These are phyloP conservation scores for Amanita fuliginea DNA, from an alignment of 768 basidiomycete genomes.

Conservation along the genomic window DNA sequence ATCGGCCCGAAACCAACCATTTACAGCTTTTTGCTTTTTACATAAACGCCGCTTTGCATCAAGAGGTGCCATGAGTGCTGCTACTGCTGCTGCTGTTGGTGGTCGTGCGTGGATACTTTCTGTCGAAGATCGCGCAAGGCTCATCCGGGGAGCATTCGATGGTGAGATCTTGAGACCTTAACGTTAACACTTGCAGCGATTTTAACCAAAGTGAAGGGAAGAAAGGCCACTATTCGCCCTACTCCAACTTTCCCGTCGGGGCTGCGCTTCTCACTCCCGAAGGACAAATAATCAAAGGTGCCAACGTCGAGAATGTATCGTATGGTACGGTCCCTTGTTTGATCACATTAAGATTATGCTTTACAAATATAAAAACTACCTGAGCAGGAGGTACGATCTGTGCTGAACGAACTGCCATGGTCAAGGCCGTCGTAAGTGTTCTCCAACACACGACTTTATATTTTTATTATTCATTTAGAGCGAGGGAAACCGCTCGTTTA, in stretches of 20 bases:
- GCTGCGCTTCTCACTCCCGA: constrained; percentile 68
- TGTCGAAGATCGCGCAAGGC: constrained; percentile 28
- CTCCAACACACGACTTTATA: too few relatives aligned
- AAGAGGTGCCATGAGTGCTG: not conserved
- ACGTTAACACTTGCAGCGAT: too few relatives aligned
- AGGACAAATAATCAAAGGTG: constrained; percentile 70
- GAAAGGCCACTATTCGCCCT: constrained; percentile 66
- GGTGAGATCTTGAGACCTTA: constrained; percentile 22
- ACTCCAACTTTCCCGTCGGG: constrained; percentile 90
- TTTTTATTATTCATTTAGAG: too few relatives aligned
- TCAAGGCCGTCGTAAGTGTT: constrained; percentile 85
- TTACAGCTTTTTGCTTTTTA: not conserved
- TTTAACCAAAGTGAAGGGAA: too few relatives aligned
- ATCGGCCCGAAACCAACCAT: not conserved
- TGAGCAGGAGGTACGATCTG: constrained; percentile 77
- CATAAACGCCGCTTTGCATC: not conserved
- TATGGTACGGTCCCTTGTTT: constrained; percentile 84
- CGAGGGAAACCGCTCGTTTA: constrained; percentile 61
- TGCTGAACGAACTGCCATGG: constrained; percentile 88
- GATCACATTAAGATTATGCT: constrained; percentile 5
- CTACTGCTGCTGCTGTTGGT: too few relatives aligned
- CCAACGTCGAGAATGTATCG: constrained; percentile 91
- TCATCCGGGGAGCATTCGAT: constrained; percentile 51
- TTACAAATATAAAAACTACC: too few relatives aligned
- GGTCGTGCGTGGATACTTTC: constrained; percentile 1